Evolutionary conservation across 2,329 filamentous ascomycete genomes (phyloP).

Genomic region (Diaporthe ampelina): DNA sequence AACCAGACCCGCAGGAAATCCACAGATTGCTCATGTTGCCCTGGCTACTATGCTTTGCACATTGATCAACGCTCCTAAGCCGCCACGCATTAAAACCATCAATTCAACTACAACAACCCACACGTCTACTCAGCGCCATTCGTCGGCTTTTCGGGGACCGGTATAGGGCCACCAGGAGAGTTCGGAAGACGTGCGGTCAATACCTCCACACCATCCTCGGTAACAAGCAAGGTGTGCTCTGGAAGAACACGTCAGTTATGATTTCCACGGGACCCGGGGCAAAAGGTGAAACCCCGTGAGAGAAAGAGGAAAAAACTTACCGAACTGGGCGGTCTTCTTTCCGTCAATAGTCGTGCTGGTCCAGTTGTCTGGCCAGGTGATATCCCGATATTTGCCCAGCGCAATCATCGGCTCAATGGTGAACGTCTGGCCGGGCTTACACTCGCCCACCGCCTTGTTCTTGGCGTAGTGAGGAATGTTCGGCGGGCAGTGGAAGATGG

Average conservation of each 20-base stretch:
- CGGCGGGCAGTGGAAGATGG: slow-evolving; percentile 91
- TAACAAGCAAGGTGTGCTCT: slow-evolving; percentile 89
- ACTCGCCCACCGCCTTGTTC: slow-evolving; percentile 96
- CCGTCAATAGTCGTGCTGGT: slow-evolving; percentile 95
- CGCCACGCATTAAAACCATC: neutral
- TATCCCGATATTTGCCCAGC: slow-evolving; percentile 88
- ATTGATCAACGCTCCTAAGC: slow-evolving; percentile 3
- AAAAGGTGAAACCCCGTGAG: neutral
- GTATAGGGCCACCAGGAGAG: slow-evolving; percentile 82
- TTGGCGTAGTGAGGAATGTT: slow-evolving; percentile 98
- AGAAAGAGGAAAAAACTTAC: slow-evolving; percentile 60
- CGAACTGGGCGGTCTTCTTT: slow-evolving; percentile 91
- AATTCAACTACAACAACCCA: neutral
- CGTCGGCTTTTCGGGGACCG: slow-evolving; percentile 61
- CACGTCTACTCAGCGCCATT: slow-evolving; percentile 25
- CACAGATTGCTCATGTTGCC: neutral
- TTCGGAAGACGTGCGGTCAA: slow-evolving; percentile 80
- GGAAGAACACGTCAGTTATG: slow-evolving; percentile 5
- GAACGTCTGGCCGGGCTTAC: slow-evolving; percentile 97
- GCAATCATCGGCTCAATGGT: slow-evolving; percentile 99
- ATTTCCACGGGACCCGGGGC: too few species aligned
- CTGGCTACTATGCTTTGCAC: slow-evolving; percentile 6
- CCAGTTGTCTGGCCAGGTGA: slow-evolving; percentile 99
- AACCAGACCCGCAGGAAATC: neutral
- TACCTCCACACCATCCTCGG: slow-evolving; percentile 86